Evolutionary conservation across 2,329 filamentous ascomycete genomes (phyloP), one percentile per base, ranked within the genome.

Genomic region (Macroventuria anomochaeta): DNA sequence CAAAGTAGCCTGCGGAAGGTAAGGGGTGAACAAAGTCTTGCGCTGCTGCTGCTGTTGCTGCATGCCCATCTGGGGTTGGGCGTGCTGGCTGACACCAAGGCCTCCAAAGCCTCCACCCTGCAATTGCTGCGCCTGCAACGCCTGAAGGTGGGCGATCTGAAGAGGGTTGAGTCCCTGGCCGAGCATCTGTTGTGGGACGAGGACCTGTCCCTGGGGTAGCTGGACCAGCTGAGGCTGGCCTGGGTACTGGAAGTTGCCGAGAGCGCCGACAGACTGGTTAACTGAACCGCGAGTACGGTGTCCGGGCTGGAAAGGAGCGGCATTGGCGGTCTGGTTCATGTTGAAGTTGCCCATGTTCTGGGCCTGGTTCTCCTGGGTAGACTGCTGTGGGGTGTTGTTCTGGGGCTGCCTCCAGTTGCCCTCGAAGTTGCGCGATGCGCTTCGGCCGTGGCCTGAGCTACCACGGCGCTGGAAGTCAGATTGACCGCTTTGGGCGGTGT

Each of bases 11-110:
- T 99, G 95, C 13, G 95, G 93, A 43, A 99, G 85, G 70, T 99
- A 99, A 59, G 95, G 95, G 66, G 95, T 97, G 80, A 99, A 99
- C 18, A 99, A 85, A 1, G 95, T 99, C 84, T 99, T 99, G 72
- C 95, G 88, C 80, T 97, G 93, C 75, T 96, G 91, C 79, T 96
- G 93, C 73, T 96, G 91, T 64, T 93, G 86, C 64, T 88, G 84
- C 69, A 79, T 76, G 58, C 85, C 69, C 81, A 86, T 73, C 79
- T 85, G 74, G 33, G 78, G 85, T 33, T 85, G 85, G 46, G 86
- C 87, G 69, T 93, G 90, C 74, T 96, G 90, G 69, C 87, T 90
- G 34, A 82, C 78, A 61, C 81, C 79, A 42, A 85, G 76, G 70
- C 89, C 86, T 68, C 75, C 71, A 56, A 93, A 83, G 61, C 86